phyloP scores from a whole-genome alignment of 768 basidiomycete genomes.

The Termitomyces sp. region DNA sequence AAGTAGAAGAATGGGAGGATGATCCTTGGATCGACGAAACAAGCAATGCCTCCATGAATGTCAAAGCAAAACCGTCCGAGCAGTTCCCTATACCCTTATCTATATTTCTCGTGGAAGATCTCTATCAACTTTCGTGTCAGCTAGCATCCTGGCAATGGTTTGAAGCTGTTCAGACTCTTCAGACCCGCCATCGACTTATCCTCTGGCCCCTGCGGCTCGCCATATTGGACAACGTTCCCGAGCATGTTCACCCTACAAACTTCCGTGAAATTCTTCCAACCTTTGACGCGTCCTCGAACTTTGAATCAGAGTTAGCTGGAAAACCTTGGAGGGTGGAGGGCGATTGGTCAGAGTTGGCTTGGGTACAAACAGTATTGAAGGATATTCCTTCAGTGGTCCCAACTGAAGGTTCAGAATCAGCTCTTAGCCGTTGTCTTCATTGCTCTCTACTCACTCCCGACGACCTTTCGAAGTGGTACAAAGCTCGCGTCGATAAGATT shows the following conservation, averaged over 20 bases:
- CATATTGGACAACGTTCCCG: conserved; percentile 71
- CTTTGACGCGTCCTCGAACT: conserved; percentile 41
- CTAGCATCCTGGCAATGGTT: conserved; percentile 63
- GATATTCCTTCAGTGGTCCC: conserved; percentile 15
- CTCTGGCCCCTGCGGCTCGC: conserved; percentile 68
- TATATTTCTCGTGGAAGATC: conserved; percentile 54
- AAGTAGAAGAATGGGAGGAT: conserved; percentile 67
- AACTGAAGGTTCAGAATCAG: neutral
- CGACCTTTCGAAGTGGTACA: conserved; percentile 74
- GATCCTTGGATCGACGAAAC: conserved; percentile 67
- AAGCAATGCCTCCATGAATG: conserved; percentile 19
- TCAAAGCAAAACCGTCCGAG: conserved; percentile 19
- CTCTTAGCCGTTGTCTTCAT: conserved; percentile 2
- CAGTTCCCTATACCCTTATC: conserved; percentile 49
- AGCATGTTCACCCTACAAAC: conserved; percentile 58
- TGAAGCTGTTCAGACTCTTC: conserved; percentile 49
- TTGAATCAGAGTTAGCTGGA: conserved; percentile 29
- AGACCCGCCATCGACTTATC: conserved; percentile 44
- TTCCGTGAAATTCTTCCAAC: conserved; percentile 61
- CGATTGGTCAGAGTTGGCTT: conserved; percentile 55
- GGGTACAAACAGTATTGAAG: conserved; percentile 36
- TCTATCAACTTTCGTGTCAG: conserved; percentile 53
- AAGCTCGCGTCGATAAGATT: conserved; percentile 50
- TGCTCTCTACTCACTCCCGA: conserved; percentile 34
- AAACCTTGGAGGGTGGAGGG: conserved; percentile 43